phyloP scores from a whole-genome alignment of 768 basidiomycete genomes.

The Boletus speciosus region DNA sequence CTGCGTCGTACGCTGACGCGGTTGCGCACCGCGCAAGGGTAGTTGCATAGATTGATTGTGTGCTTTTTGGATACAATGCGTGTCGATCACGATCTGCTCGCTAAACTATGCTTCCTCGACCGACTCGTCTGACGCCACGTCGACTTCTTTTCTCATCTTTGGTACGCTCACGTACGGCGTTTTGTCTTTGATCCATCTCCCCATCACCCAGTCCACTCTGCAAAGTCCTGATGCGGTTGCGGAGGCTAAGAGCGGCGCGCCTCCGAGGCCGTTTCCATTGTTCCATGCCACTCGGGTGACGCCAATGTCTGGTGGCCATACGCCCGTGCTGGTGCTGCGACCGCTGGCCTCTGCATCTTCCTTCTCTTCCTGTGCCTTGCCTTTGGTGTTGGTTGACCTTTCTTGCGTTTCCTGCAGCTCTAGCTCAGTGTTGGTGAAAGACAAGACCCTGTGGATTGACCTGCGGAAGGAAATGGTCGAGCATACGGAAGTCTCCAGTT shows the following conservation, averaged over 20 bases:
- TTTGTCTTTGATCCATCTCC: slow-evolving; percentile 67
- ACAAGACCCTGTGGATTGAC: slow-evolving; percentile 32
- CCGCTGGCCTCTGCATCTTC: slow-evolving; percentile 17
- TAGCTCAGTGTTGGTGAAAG: neutral
- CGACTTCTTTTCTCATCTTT: slow-evolving; percentile 59
- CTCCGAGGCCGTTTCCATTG: slow-evolving; percentile 60
- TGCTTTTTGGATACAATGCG: too few species aligned
- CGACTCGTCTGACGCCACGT: slow-evolving; percentile 36
- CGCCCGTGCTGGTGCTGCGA: slow-evolving; percentile 46
- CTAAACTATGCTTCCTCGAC: slow-evolving; percentile 19
- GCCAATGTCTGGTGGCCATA: slow-evolving; percentile 78
- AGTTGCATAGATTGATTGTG: too few species aligned
- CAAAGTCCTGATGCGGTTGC: slow-evolving; percentile 84
- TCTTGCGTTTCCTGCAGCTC: slow-evolving; percentile 44
- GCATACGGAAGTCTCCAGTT: slow-evolving; percentile 74
- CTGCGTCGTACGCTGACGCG: too few species aligned
- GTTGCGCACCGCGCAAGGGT: too few species aligned
- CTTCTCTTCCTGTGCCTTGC: slow-evolving; percentile 29
- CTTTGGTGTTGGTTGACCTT: slow-evolving; percentile 33
- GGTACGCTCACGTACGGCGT: slow-evolving; percentile 64
- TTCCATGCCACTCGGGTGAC: slow-evolving; percentile 85
- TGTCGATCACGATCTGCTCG: too few species aligned
- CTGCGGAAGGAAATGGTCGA: slow-evolving; percentile 82
- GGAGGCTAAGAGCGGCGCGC: slow-evolving; percentile 62
- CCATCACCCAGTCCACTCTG: slow-evolving; percentile 75